A percentile compares a stretch with the other conserved stretches of the same genome.
Conservation (phyloP, 768 basidiomycete genomes). For the Lactarius quietus region DNA sequence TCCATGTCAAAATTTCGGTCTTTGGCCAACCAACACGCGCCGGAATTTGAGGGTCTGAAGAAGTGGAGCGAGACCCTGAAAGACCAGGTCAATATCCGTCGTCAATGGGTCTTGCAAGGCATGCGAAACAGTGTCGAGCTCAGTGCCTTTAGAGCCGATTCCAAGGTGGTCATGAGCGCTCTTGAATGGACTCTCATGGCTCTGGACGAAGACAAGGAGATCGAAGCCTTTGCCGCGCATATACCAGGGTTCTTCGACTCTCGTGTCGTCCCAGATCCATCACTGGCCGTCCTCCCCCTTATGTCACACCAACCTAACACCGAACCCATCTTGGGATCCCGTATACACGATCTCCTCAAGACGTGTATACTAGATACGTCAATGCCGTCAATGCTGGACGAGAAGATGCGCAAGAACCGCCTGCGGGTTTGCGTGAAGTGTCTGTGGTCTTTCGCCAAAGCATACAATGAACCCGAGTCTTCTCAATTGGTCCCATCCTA, state of each 20-base stretch:
- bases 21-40: background rate
- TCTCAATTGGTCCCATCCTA: background rate
- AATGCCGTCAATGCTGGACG: background rate
- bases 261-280: background rate
- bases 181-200: constrained; percentile 12
- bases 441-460: constrained; percentile 9
- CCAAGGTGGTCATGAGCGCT: background rate
- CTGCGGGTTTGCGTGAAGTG: constrained; percentile 4
- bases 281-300: background rate
- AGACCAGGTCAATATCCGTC: background rate
- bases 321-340: constrained; percentile 11
- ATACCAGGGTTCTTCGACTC: constrained; percentile 14
- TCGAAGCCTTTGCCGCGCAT: constrained; percentile 7
- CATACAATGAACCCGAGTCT: background rate
- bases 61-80: constrained; percentile 3
- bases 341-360: constrained; percentile 7
- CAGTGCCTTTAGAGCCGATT: background rate
- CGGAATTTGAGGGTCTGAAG: background rate
- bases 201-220: constrained; percentile 5
- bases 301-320: background rate
- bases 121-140: background rate
- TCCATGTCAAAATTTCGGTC: background rate
- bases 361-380: constrained; percentile 5
- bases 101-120: background rate
- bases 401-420: background rate